Evolutionary conservation across 441 rosid species (phyloP), one percentile per base, ranked within the genome.

Genomic region (Pelargonium fulgidum): DNA sequence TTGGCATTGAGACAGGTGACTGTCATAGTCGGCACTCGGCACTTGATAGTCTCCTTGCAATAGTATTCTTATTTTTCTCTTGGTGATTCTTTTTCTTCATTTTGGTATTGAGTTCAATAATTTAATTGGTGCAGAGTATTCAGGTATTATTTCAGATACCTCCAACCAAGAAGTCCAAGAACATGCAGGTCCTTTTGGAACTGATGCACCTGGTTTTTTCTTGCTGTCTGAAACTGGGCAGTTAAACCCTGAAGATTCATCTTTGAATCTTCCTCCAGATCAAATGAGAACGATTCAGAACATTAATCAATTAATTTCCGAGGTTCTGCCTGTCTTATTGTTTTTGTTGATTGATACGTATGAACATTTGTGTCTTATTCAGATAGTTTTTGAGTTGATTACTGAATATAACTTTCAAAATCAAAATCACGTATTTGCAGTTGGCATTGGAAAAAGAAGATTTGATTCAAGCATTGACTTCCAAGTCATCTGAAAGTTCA

Each of bases 391-490:
- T 22, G 73, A 42, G 77, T 58, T 62, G 56, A 72, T 70, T 73
- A 67, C 62, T 74, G 16, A 64, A n/a, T 61, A 67, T 54, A 33
- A 33, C 4, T 29, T 20, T 71, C 68, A 44, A 42, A 64, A 36
- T 71, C 68, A 44, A 42, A 62, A 36, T 71, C 42, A 45, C 12
- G 29, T n/a, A 62, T 71, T n/a, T 82, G 78, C 85, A 94, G 99
- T 81, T 92, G 67, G 85, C 90, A 13, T 75, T 89, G 81, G 99
- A 92, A 80, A 92, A 90, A 76, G 97, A 95, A 73, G 98, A 92
- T 75, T 80, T 95, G 82, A 70, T 82, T 73, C 90, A 84, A 78
- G 83, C 93, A 39, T 75, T 95, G 79, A 85, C 91, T 20, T 84
- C 97, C 56, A 91, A 89, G 78, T 81, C 81, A 70, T 84, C 95